phyloP scores from a whole-genome alignment of 805 yeast species.

The Saccharomycopsis microspora region DNA sequence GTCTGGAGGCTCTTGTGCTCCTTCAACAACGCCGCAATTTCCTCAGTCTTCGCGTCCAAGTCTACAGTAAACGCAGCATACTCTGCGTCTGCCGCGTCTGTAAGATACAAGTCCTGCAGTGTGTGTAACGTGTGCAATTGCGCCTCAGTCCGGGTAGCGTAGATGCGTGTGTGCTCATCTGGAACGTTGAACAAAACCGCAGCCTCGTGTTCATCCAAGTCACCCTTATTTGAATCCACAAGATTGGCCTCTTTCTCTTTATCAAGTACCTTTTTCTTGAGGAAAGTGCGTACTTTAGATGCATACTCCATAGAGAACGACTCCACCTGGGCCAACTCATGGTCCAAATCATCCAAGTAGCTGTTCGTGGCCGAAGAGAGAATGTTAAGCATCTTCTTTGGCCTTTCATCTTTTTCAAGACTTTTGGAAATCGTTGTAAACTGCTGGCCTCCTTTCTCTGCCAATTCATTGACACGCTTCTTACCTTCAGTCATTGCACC shows the following conservation, averaged over 20 bases:
- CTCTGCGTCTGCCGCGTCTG: slow-evolving; percentile 22
- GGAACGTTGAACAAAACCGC: slow-evolving; percentile 34
- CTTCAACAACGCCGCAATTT: slow-evolving; percentile 35
- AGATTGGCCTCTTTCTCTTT: slow-evolving; percentile 26
- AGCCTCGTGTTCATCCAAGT: slow-evolving; percentile 25
- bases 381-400: slow-evolving; percentile 21
- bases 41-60: slow-evolving; percentile 33
- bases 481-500: slow-evolving; percentile 8
- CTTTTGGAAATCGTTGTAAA: slow-evolving; percentile 18
- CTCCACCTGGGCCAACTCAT: slow-evolving; percentile 65
- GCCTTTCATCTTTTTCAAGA: background rate
- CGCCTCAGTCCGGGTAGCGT: slow-evolving; percentile 49
- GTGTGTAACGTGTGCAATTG: slow-evolving; percentile 46
- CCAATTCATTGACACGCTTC: slow-evolving; percentile 10
- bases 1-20: slow-evolving; percentile 39
- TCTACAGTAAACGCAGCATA: slow-evolving; percentile 31
- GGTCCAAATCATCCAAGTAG: slow-evolving; percentile 61
- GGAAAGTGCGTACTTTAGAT: slow-evolving; percentile 43
- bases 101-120: slow-evolving; percentile 33
- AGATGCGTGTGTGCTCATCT: slow-evolving; percentile 26
- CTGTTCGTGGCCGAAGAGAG: slow-evolving; percentile 38
- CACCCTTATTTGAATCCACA: slow-evolving; percentile 19
- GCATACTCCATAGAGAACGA: slow-evolving; percentile 52
- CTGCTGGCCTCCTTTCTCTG: slow-evolving; percentile 15
- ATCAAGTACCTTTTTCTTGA: slow-evolving; percentile 29